Conservation (phyloP, 805 yeast genomes). For the Cyberlindnera veronae region DNA sequence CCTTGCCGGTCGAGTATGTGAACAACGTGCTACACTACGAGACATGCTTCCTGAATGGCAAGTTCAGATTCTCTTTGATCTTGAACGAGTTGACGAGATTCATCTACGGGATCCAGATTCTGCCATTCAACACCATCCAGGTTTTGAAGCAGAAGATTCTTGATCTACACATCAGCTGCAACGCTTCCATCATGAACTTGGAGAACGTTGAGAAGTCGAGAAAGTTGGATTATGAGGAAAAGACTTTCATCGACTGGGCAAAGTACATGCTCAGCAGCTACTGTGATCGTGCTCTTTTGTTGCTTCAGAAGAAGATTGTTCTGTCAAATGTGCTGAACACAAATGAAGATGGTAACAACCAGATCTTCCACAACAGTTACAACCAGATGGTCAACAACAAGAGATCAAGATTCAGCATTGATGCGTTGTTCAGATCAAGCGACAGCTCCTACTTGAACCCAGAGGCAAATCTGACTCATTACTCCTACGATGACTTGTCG, state of each 20-base stretch:
- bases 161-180: constrained; percentile 47
- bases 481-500: constrained; percentile 48
- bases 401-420: constrained; percentile 26
- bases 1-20: constrained; percentile 47
- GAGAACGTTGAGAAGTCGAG: constrained; percentile 32
- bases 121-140: constrained; percentile 39
- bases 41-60: constrained; percentile 48
- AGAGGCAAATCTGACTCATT: constrained; percentile 22
- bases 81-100: constrained; percentile 50
- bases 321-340: constrained; percentile 27
- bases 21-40: constrained; percentile 40
- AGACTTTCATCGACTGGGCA: constrained; percentile 44
- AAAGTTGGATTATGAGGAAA: constrained; percentile 35
- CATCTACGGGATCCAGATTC: constrained; percentile 45
- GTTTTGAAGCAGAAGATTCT: constrained; percentile 46
- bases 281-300: constrained; percentile 51
- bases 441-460: constrained; percentile 13
- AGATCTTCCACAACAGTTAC: constrained; percentile 26
- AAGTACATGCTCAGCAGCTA: constrained; percentile 46
- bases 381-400: constrained; percentile 29
- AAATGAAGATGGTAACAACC: constrained; percentile 25
- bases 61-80: constrained; percentile 48
- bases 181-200: constrained; percentile 43
- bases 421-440: constrained; percentile 17
- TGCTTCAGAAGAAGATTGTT: constrained; percentile 37